These are phyloP conservation scores for Lachancea waltii DNA, from an alignment of 805 yeast species.

Conservation along the genomic window DNA sequence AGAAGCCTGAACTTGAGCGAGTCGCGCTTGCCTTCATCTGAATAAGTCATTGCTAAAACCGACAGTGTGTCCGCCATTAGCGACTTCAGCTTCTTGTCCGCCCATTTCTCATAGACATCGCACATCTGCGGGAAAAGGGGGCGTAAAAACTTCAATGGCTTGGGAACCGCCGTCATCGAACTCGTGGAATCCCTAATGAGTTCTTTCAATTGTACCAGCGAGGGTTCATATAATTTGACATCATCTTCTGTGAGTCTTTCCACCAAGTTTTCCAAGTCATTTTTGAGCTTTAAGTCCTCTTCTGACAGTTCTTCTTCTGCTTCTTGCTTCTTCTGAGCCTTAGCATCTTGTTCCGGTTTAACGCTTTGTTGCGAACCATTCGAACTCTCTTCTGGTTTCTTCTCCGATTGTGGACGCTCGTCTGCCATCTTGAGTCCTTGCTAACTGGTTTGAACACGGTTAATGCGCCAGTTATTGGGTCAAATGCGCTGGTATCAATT, in stretches of 20 bases:
- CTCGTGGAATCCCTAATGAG: conserved; percentile 89
- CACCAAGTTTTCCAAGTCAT: conserved; percentile 79
- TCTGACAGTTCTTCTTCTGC: conserved; percentile 84
- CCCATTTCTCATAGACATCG: conserved; percentile 64
- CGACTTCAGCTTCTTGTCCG: conserved; percentile 39
- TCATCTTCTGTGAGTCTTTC: conserved; percentile 62
- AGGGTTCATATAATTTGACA: conserved; percentile 41
- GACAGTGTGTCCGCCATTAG: conserved; percentile 84
- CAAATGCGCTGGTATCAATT: neutral
- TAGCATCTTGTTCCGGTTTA: conserved; percentile 11
- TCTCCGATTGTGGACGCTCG: conserved; percentile 13
- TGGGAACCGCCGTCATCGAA: conserved; percentile 99
- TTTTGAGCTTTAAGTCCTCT: conserved; percentile 84
- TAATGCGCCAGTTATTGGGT: neutral
- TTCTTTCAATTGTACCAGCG: conserved; percentile 65
- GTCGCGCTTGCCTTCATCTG: conserved; percentile 73
- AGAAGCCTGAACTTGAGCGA: conserved; percentile 72
- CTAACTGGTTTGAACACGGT: neutral
- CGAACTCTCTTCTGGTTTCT: conserved; percentile 10
- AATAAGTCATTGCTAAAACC: conserved; percentile 90
- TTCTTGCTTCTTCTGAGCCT: conserved; percentile 24
- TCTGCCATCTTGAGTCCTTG: conserved; percentile 13
- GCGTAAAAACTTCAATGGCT: conserved; percentile 90
- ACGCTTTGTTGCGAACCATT: conserved; percentile 10
- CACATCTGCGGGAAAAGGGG: conserved; percentile 75